Evolutionary conservation across 306 rosid species (phyloP), one percentile per base, ranked within the genome.

Genomic region (Crotalaria pallida): DNA sequence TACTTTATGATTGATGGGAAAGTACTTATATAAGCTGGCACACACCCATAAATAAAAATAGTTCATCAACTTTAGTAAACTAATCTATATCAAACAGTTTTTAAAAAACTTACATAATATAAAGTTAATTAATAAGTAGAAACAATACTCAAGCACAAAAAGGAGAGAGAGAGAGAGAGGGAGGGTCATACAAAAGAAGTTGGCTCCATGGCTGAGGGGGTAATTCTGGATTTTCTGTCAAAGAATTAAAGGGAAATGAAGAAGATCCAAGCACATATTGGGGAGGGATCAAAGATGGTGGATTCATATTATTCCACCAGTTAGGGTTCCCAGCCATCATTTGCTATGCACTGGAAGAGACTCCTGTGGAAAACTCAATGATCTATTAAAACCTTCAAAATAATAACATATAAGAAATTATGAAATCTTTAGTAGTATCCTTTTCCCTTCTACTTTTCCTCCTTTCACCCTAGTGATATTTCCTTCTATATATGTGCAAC

Each of bases 301-400:
- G 83, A 92, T 81, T 78, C 86, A 86, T 86, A 77, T 74, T 86
- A 77, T 74, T 81, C 96, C 98, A 92, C 95, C 96, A 89, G 75
- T 86, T 92, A 84, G 96, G 96, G 95, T 89, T 87, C 72, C 91
- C 89, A 51, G 89, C 88, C 98, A 92, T 89, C 96, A 92, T 92
- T 83, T 84, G 87, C 77, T 69, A 49, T 6, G 36, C 7, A 64
- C 75, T 65, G 26, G 48, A 56, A 16, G 22, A 44, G 18, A 60
- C 66, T 67, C 59, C 3, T 55, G 50, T 4, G 24, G 22, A 31
- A 71, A 36, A 45, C 67, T 79, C 78, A 78, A 56, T 27, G 8
- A 31, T 31, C 36, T n/a, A n/a, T n/a, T n/a, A 48, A 65, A 47
- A 55, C 67, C 71, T 49, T 71, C 26, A 69, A 58, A 67, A 73